phyloP scores from a whole-genome alignment of 345 rosid genomes.

The Alliaria petiolata region DNA sequence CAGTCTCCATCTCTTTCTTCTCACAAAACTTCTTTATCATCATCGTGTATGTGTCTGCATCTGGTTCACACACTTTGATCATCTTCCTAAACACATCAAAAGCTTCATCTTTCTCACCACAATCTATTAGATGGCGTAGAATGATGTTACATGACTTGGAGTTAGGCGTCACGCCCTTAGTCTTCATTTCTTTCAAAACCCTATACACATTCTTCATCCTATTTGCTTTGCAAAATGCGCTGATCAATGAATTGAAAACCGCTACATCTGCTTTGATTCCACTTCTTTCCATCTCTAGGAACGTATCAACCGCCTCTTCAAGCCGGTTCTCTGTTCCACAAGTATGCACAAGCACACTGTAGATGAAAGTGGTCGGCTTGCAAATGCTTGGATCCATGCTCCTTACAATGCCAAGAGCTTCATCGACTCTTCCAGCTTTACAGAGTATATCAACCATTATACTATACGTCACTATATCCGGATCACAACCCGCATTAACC shows the following conservation, averaged over 20 bases:
- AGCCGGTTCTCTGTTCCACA: constrained; percentile 71
- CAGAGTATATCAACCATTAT: constrained; percentile 85
- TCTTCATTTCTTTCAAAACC: constrained; percentile 72
- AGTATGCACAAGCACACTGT: constrained; percentile 76
- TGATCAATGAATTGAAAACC: constrained; percentile 69
- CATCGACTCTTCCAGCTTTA: constrained; percentile 88
- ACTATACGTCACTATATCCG: constrained; percentile 84
- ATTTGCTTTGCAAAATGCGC: constrained; percentile 74
- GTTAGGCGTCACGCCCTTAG: constrained; percentile 56
- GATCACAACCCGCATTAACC: constrained; percentile 60
- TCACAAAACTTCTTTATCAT: constrained; percentile 92
- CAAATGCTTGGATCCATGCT: constrained; percentile 56
- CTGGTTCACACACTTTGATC: constrained; percentile 79
- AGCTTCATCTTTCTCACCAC: constrained; percentile 69
- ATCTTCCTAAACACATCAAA: constrained; percentile 64
- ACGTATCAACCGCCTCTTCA: constrained; percentile 75
- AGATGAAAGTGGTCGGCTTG: constrained; percentile 70
- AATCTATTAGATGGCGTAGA: constrained; percentile 51
- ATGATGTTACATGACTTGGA: constrained; percentile 77
- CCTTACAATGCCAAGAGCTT: constrained; percentile 64
- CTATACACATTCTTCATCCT: constrained; percentile 61
- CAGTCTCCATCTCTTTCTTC: constrained; percentile 49
- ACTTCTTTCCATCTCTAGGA: constrained; percentile 73
- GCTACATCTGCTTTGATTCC: constrained; percentile 72
- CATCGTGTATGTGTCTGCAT: constrained; percentile 88